A percentile compares a stretch with the other conserved stretches of the same genome.
phyloP scores from a whole-genome alignment of 306 rosid species.

The Acacia crassicarpa region DNA sequence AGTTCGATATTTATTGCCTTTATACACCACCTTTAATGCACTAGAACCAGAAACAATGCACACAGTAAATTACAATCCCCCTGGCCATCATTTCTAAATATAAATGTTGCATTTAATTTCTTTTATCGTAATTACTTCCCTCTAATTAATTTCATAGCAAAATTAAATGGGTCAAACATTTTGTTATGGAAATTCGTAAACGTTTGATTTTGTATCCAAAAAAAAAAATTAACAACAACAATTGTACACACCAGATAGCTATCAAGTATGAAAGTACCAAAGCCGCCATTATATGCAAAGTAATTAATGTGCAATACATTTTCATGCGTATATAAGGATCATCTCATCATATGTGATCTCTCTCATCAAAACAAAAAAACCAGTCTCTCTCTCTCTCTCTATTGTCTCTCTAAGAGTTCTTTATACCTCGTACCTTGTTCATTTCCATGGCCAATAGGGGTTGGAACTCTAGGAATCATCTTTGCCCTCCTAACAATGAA shows the following conservation, averaged over 20 bases:
- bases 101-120: constrained; percentile 14
- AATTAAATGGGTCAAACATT: constrained; percentile 28
- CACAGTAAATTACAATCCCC: not conserved
- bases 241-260: not conserved
- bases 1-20: not conserved
- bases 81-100: not conserved
- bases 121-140: not conserved
- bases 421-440: not conserved
- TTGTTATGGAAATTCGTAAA: constrained; percentile 3
- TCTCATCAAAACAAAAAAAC: not conserved
- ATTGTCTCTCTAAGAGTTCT: not conserved
- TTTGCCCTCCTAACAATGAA: not conserved
- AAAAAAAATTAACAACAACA: not conserved
- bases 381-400: not conserved
- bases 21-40: not conserved
- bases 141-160: not conserved
- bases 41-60: not conserved
- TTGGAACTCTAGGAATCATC: not conserved
- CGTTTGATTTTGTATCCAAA: not conserved
- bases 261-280: not conserved
- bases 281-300: not conserved
- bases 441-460: constrained; percentile 30
- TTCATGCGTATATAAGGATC: constrained; percentile 12
- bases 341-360: not conserved
- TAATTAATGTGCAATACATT: constrained; percentile 17